Evolutionary conservation across 2,329 filamentous ascomycete species (phyloP), one percentile per base, ranked within the genome.

Genomic region (Phialophora verrucosa): DNA sequence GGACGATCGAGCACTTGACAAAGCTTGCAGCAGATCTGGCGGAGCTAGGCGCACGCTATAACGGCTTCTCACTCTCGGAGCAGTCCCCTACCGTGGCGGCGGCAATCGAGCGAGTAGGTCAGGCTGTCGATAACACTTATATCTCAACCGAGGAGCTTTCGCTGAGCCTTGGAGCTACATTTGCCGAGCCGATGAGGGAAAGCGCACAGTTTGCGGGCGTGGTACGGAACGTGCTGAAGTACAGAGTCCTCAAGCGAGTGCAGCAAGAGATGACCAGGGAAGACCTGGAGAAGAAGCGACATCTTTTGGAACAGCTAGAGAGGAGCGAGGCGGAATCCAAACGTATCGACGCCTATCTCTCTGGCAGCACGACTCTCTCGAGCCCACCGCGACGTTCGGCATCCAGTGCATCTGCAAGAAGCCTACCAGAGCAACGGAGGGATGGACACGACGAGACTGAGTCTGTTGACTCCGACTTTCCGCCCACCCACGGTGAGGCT

Each of bases 211-310:
- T 99, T 77, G 95, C 95, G 0, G 92, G 95, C 11, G 92, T 99
- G 0, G 95, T 99, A 3, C 88, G 93, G 50, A 91, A 84, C 71
- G 94, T 99, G 38, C 82, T 99, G 62, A 88, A 91, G 70, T 99
- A 97, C 76, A 85, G 95, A 17, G 90, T 98, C 2, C 82, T 97
- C 69, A 99, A 99, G 82, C 87, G 95, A 55, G 92, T 99, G 61
- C 95, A 99, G 76, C 93, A 98, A 77, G 95, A 99, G 76, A 94
- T 98, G 89, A 98, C 95, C 1, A 90, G 90, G 53, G 95, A 99
- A 66, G 93, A 99, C 74, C 83, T 99, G 11, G 86, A 90, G 63
- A 97, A 94, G 83, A 98, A 98, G 82, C 88, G 86, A 73, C 82
- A 85, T 2, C 84, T 95, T 12, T 84, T 99, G 14, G 92, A 96